Base-by-base conservation (phyloP, 371 early-diverging fungal species). In the Conidiobolus incongruus region DNA sequence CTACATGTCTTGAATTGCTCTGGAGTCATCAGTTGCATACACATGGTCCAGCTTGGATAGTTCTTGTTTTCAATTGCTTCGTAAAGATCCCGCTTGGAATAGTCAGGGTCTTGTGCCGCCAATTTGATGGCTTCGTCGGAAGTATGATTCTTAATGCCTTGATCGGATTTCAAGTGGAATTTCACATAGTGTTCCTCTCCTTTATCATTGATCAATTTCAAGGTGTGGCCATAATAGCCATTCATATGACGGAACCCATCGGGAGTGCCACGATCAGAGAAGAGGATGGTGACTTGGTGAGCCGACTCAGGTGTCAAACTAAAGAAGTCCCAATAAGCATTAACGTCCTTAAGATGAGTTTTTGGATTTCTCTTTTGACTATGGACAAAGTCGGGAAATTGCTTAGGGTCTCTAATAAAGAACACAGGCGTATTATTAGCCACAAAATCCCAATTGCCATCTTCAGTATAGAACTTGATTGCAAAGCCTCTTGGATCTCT, bases 81-180 rank as follows among this genome's bases (percentile, higher is more conserved):
- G 53, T 71, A 82, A 31, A 85, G 60, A 52, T 87, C 88, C 38
- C 69, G 65, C 6, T 72, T 73, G 40, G 66, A 63, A 41, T 73
- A 81, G 56, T 88, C 81, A 24, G 85, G 81, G 49, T 81, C 66
- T 23, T 51, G 40, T 21, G 71, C 65, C 33, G 67, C 70, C 22
- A 80, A 50, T 30, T 64, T 51, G 32, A 46, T 52, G 13, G 82
- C 84, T 42, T 83, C 67, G 13, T 61, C 65, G 16, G 62, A 63
- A 22, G 55, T 60, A 32, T 78, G 54, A 61, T 70, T 75, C 64
- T 77, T 73, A 61, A 77, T 68, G 39, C 83, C 83, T 54, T 77
- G 79, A 48, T 77, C 65, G 29, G 83, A 70, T 59, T 75, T 77
- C 62, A 76, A 83, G 63, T 87, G 85, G 75, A 76, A 85, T 62